phyloP scores from a whole-genome alignment of 306 rosid species.

The Quercus suber region DNA sequence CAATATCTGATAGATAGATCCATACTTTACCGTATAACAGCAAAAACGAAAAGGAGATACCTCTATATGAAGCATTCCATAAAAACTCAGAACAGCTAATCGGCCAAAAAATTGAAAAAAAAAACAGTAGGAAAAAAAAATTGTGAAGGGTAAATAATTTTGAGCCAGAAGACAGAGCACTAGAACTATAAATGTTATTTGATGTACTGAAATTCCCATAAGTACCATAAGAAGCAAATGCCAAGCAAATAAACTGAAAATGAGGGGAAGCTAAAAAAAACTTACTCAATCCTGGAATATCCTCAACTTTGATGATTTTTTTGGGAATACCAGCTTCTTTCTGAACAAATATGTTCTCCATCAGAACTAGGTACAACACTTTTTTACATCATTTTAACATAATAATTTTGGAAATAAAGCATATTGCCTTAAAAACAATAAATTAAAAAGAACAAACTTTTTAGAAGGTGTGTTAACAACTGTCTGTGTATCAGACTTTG shows the following conservation, averaged over 20 bases:
- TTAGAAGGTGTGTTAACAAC: background rate
- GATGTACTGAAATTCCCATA: slow-evolving; percentile 11
- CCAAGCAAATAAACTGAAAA: slow-evolving; percentile 6
- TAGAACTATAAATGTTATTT: slow-evolving; percentile 6
- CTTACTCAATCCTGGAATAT: slow-evolving; percentile 94
- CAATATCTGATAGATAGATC: background rate
- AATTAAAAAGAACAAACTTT: background rate
- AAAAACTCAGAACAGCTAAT: background rate
- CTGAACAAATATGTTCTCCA: slow-evolving; percentile 40
- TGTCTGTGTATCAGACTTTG: background rate
- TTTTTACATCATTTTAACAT: background rate
- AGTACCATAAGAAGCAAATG: background rate
- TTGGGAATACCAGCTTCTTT: slow-evolving; percentile 88
- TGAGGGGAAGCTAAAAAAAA: slow-evolving; percentile 18
- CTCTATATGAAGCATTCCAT: background rate
- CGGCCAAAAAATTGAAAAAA: background rate
- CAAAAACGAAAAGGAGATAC: background rate
- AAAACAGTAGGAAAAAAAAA: background rate
- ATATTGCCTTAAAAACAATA: slow-evolving; percentile 14
- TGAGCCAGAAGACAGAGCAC: background rate
- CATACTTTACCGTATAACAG: background rate
- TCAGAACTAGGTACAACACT: slow-evolving; percentile 7
- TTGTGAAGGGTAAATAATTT: background rate
- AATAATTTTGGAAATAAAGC: slow-evolving; percentile 1
- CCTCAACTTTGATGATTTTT: slow-evolving; percentile 64